Conservation (phyloP, 2,329 filamentous ascomycete genomes). For the Sporothrix humicola region DNA sequence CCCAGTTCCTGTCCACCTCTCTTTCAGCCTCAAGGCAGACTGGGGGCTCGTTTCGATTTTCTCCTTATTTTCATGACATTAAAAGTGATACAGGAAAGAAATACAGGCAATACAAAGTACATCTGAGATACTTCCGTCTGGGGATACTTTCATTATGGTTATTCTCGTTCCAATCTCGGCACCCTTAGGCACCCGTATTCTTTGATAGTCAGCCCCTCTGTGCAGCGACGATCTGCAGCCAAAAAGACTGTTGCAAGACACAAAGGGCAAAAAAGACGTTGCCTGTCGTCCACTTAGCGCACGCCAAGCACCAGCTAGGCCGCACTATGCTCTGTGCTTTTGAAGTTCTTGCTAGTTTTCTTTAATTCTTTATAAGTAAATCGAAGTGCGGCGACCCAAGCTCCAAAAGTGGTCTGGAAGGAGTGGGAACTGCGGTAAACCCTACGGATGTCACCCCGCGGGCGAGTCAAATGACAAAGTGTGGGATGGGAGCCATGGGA, state of each 20-base stretch:
- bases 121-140: neutral
- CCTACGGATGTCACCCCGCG: neutral
- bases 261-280: neutral
- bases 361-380: neutral
- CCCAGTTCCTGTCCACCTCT: neutral
- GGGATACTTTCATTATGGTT: neutral
- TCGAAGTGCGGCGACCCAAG: constrained; percentile 15
- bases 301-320: constrained; percentile 9
- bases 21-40: neutral
- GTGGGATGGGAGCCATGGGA: neutral
- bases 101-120: neutral
- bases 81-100: no score
- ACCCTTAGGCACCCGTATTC: neutral
- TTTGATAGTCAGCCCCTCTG: neutral
- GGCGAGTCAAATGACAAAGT: neutral
- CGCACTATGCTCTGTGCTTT: neutral
- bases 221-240: constrained; percentile 18
- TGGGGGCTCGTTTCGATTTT: no score
- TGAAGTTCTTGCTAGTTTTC: no score
- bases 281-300: constrained; percentile 3
- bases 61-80: no score
- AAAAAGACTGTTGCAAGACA: constrained; percentile 3
- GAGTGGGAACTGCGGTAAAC: constrained; percentile 21
- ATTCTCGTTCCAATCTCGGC: neutral
- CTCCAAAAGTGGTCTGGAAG: neutral